These are phyloP conservation scores for Saprolegnia parasitica DNA, from an alignment of 352 stramenopile genomes.

Conservation along the genomic window DNA sequence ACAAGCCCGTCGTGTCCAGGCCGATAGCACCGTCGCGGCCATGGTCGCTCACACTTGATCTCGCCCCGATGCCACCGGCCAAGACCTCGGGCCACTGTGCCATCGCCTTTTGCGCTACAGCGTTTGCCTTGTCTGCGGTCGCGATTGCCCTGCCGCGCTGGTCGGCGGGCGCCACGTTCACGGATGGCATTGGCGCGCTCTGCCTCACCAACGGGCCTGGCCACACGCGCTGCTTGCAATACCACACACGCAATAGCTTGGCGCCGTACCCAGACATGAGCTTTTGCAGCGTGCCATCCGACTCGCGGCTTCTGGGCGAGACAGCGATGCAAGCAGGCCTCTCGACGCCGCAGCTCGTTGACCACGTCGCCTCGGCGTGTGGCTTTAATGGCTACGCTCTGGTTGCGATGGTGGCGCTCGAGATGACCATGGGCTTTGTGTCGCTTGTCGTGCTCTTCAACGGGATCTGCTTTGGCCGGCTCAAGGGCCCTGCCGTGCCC, in stretches of 20 bases:
- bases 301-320: neutral
- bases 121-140: neutral
- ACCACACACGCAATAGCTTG: neutral
- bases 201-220: neutral
- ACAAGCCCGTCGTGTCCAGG: too few species aligned
- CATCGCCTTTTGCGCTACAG: neutral
- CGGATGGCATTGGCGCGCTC: neutral
- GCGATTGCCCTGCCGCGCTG: neutral
- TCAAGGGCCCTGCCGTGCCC: neutral
- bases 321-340: neutral
- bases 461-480: neutral
- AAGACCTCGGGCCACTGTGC: neutral
- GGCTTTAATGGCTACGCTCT: neutral
- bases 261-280: neutral
- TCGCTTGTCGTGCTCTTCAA: neutral
- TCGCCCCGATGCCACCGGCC: neutral
- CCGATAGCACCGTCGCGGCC: neutral
- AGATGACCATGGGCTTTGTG: neutral
- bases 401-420: neutral
- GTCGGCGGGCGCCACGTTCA: neutral
- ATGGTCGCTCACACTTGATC: neutral
- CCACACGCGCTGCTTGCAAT: neutral
- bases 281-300: neutral
- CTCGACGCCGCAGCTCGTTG: neutral
- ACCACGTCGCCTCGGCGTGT: neutral